Evolutionary conservation across 139 green algal genomes (phyloP).

Genomic region (Tetradesmus lagerheimii): DNA sequence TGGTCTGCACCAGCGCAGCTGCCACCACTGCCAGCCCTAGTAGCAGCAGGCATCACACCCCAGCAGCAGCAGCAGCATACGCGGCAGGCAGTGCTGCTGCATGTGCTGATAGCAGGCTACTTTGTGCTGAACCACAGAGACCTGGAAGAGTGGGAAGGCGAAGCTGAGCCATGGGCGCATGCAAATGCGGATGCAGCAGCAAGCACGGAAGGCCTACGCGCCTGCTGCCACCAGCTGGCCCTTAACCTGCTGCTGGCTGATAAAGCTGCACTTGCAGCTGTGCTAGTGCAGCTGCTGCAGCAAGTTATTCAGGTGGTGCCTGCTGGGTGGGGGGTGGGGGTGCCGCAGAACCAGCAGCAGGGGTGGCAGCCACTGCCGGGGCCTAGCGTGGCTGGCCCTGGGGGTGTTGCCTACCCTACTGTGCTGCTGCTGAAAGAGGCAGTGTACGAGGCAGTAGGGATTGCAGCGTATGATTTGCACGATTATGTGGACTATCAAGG

Average conservation of each 20-base stretch:
- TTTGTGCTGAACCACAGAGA: slow-evolving; percentile 15
- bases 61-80: slow-evolving; percentile 25
- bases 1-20: slow-evolving; percentile 36
- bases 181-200: not conserved
- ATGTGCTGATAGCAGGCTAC: slow-evolving; percentile 5
- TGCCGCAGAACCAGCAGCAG: not conserved
- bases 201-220: not conserved
- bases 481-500: slow-evolving; percentile 83
- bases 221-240: slow-evolving; percentile 14
- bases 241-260: not conserved
- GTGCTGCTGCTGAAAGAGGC: slow-evolving; percentile 88
- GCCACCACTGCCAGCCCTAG: slow-evolving; percentile 16
- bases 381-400: slow-evolving; percentile 13
- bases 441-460: slow-evolving; percentile 80
- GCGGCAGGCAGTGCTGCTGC: slow-evolving; percentile 26
- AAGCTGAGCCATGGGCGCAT: slow-evolving; percentile 24
- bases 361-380: slow-evolving; percentile 10
- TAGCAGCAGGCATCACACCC: slow-evolving; percentile 17
- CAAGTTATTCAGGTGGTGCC: slow-evolving; percentile 16
- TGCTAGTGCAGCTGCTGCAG: slow-evolving; percentile 15
- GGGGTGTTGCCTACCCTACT: slow-evolving; percentile 5
- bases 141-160: slow-evolving; percentile 22
- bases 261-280: slow-evolving; percentile 1
- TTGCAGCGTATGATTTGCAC: slow-evolving; percentile 85
- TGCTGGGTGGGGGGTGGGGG: not conserved